Evolutionary conservation across 2,329 filamentous ascomycete species (phyloP).

Genomic region (Fusarium begoniae): DNA sequence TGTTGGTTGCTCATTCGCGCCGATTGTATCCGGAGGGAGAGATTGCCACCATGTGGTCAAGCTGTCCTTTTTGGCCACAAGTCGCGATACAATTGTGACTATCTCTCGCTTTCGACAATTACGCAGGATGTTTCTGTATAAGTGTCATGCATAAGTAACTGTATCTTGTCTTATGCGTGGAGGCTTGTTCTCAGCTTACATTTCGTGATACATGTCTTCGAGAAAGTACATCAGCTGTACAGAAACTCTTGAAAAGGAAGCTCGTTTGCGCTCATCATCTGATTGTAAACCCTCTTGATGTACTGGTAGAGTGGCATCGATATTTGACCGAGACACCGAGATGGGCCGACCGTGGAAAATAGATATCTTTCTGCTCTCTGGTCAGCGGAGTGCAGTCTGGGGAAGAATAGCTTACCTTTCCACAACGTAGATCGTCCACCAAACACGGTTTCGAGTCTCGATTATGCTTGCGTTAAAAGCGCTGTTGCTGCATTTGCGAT

Average conservation of each 20-base stretch:
- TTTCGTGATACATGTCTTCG: constrained; percentile 3
- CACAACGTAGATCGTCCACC: constrained; percentile 1
- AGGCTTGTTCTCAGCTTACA: neutral
- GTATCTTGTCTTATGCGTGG: neutral
- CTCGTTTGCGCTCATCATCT: neutral
- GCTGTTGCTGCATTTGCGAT: neutral
- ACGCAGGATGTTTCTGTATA: neutral
- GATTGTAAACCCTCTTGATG: neutral
- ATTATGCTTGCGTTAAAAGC: neutral
- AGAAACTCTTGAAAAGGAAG: neutral
- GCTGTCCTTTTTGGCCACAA: neutral
- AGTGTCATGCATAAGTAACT: neutral
- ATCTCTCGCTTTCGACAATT: neutral
- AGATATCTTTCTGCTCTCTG: neutral
- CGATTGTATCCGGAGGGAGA: neutral
- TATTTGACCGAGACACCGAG: constrained; percentile 1
- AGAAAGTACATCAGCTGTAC: neutral
- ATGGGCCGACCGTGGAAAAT: constrained; percentile 1
- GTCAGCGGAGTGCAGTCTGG: neutral
- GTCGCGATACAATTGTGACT: neutral
- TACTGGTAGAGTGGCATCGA: neutral
- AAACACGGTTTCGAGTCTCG: neutral
- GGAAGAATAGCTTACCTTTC: neutral
- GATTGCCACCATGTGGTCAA: neutral
- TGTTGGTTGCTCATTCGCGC: neutral